Percentiles rank a stretch among this genome's conserved stretches.
phyloP scores from a whole-genome alignment of 306 rosid genomes.

The Malus asiatica region DNA sequence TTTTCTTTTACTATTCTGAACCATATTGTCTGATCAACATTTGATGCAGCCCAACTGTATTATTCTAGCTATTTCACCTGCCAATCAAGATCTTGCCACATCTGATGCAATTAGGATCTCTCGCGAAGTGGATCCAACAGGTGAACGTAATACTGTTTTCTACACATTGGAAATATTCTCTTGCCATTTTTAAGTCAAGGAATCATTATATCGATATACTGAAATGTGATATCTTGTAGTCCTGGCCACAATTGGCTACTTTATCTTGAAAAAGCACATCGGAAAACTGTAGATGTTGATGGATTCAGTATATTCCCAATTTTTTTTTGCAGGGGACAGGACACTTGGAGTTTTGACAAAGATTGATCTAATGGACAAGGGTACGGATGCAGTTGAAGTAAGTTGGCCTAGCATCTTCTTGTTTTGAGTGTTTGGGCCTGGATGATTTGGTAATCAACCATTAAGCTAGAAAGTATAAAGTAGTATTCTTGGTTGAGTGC shows the following conservation, averaged over 20 bases:
- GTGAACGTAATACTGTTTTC: constrained; percentile 29
- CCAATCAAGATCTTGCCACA: constrained; percentile 98
- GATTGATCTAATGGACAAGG: constrained; percentile 99
- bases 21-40: not conserved
- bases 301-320: not conserved
- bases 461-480: not conserved
- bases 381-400: constrained; percentile 95
- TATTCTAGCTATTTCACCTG: constrained; percentile 92
- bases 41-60: constrained; percentile 81
- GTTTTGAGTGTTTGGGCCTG: not conserved
- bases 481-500: not conserved
- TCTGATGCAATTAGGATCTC: constrained; percentile 95
- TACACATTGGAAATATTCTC: not conserved
- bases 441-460: not conserved
- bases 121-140: constrained; percentile 94
- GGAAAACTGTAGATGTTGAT: not conserved
- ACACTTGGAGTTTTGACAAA: constrained; percentile 90
- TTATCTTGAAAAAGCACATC: not conserved
- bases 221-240: not conserved
- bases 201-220: not conserved
- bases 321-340: constrained; percentile 74
- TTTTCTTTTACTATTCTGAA: not conserved
- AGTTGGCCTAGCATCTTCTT: constrained; percentile 21
- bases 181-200: not conserved
- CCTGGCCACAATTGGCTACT: not conserved